Evolutionary conservation across 2,329 filamentous ascomycete species (phyloP).

Genomic region (Stromatinia cepivora): DNA sequence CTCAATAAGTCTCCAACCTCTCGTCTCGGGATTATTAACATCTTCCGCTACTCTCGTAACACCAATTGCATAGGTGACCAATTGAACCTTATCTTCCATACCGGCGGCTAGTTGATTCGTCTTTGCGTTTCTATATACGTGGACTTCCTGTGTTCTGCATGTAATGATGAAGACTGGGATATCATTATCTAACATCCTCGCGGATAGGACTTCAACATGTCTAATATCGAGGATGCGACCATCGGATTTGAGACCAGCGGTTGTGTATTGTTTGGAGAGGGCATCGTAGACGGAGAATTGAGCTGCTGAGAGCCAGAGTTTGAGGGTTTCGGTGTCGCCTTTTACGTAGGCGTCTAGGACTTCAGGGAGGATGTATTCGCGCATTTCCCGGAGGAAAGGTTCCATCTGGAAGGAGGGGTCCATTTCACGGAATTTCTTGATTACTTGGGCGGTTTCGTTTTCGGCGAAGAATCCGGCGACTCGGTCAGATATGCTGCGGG

Average conservation of each 20-base stretch:
- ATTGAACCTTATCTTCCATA: slow-evolving; percentile 98
- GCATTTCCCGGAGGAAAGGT: slow-evolving; percentile 90
- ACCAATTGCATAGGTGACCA: slow-evolving; percentile 97
- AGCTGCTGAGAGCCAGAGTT: slow-evolving; percentile 92
- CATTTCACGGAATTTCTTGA: slow-evolving; percentile 97
- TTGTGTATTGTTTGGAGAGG: slow-evolving; percentile 94
- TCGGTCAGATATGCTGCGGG: slow-evolving; percentile 85
- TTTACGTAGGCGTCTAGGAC: slow-evolving; percentile 98
- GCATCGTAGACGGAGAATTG: slow-evolving; percentile 97
- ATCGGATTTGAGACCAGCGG: slow-evolving; percentile 89
- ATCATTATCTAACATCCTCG: slow-evolving; percentile 80
- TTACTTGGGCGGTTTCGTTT: slow-evolving; percentile 95
- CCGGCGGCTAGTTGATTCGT: slow-evolving; percentile 85
- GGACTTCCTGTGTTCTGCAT: slow-evolving; percentile 94
- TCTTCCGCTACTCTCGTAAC: slow-evolving; percentile 93
- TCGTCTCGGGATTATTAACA: slow-evolving; percentile 93
- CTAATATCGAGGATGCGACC: slow-evolving; percentile 94
- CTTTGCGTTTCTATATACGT: slow-evolving; percentile 94
- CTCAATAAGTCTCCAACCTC: slow-evolving; percentile 96
- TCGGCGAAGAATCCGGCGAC: slow-evolving; percentile 96
- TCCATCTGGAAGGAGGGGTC: slow-evolving; percentile 94
- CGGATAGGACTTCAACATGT: slow-evolving; percentile 83
- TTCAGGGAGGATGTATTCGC: slow-evolving; percentile 96
- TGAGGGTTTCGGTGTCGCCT: slow-evolving; percentile 85
- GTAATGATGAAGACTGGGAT: slow-evolving; percentile 97